Evolutionary conservation across 305 asterid species (phyloP), one percentile per base, ranked within the genome.

Genomic region (Solanum chacoense): DNA sequence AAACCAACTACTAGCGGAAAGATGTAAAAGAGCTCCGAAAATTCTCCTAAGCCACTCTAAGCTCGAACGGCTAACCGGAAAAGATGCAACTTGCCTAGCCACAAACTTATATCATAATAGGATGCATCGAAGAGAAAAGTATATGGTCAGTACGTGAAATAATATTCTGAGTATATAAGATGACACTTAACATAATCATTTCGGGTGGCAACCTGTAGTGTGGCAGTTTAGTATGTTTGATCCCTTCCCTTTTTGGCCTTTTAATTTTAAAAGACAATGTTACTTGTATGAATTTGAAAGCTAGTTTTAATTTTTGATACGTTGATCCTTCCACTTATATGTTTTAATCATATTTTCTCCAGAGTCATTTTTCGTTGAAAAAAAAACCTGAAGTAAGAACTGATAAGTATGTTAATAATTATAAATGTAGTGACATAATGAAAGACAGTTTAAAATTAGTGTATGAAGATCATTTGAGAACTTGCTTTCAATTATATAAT

Each of bases 151-250:
- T 63, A 63, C 7, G 3, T 63, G 28, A 63, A 63, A 22, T 63
- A n/a, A 20, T 63, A 8, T 8, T 0, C 11, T 22, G 71, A 63
- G 72, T 63, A 63, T 63, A 22, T n/a, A 63, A 63, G 72, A n/a
- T 22, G 72, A 63, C 72, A 63, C 29, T 63, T 0, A n/a, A 22
- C 72, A 63, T 22, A 63, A 9, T 63, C 72, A 10, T 63, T 63
- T 63, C 3, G 29, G 72, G 72, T 4, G 69, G 69, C 69, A 63
- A 63, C 72, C 13, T 63, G 12, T 59, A 59, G 71, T 22, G 22
- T 80, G 29, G n/a, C 79, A 16, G 85, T 79, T 38, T 87, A 89
- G 92, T 69, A 69, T 72, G 88, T 89, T 88, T 80, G 20, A 87
- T 87, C 50, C 28, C 59, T 89, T 76, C 16, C 36, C 13, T 5